A percentile compares a stretch with the other conserved stretches of the same genome.
These are phyloP conservation scores for Epicoccum nigrum DNA, from an alignment of 2,329 filamentous ascomycete species.

Conservation along the genomic window DNA sequence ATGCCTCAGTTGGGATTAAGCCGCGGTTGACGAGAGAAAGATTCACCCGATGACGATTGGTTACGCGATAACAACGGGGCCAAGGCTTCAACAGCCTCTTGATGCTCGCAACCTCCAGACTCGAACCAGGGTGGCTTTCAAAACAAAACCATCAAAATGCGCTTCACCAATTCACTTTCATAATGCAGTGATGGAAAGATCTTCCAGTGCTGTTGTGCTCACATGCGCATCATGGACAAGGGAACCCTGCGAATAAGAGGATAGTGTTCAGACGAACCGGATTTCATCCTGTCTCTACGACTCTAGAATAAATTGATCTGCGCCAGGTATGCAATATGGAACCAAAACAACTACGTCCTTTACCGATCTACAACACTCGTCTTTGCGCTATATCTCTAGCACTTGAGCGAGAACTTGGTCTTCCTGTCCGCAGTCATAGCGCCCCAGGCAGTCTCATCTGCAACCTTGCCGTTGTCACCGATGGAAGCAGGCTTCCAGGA, in stretches of 20 bases:
- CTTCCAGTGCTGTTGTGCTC: too few relatives aligned
- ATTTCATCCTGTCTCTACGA: too few relatives aligned
- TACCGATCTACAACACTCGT: neutral
- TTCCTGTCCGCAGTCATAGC: constrained; percentile 66
- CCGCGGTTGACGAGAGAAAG: neutral
- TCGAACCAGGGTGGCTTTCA: too few relatives aligned
- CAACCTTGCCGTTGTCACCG: constrained; percentile 66
- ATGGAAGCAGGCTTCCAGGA: constrained; percentile 69
- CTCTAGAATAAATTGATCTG: too few relatives aligned
- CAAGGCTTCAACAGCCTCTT: neutral
- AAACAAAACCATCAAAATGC: too few relatives aligned
- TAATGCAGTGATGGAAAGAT: too few relatives aligned
- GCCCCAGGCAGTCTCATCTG: constrained; percentile 73
- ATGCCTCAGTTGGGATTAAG: neutral
- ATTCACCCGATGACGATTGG: constrained; percentile 4
- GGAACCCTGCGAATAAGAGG: too few relatives aligned
- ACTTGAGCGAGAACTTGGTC: constrained; percentile 61
- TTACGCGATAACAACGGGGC: constrained; percentile 1
- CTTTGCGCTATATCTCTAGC: constrained; percentile 37
- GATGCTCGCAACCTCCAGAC: too few relatives aligned
- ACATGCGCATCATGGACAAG: too few relatives aligned
- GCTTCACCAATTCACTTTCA: too few relatives aligned
- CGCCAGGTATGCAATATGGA: constrained; percentile 2
- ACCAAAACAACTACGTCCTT: neutral
- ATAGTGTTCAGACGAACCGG: too few relatives aligned